These are phyloP conservation scores for Colletotrichum echinochloae DNA, from an alignment of 2,329 filamentous ascomycete genomes.

Conservation along the genomic window DNA sequence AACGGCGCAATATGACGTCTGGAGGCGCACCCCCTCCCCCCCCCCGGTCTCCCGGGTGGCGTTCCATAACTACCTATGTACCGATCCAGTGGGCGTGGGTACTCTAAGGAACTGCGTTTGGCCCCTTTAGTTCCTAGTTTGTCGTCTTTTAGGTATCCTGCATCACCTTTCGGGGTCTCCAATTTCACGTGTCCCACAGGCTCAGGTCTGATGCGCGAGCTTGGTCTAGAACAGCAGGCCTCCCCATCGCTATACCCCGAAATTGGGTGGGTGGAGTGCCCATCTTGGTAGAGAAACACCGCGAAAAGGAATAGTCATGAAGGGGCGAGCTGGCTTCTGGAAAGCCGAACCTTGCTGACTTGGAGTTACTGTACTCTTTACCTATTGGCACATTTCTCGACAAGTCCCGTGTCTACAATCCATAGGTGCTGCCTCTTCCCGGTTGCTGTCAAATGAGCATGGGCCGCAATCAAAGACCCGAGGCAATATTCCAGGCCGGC, in stretches of 20 bases:
- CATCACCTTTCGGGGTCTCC: conserved; percentile 2
- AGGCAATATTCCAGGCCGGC: neutral
- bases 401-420: neutral
- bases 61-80: conserved; percentile 21
- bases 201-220: conserved; percentile 16
- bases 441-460: neutral
- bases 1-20: conserved; percentile 30
- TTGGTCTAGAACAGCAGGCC: conserved; percentile 8
- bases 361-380: neutral
- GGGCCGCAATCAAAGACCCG: neutral
- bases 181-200: conserved; percentile 21
- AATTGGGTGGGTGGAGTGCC: neutral
- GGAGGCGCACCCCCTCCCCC: conserved; percentile 21
- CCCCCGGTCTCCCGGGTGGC: conserved; percentile 35
- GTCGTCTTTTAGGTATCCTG: conserved; percentile 1
- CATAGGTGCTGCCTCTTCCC: neutral
- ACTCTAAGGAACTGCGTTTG: conserved; percentile 17
- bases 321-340: neutral
- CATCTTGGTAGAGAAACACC: neutral
- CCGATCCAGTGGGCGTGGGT: conserved; percentile 30
- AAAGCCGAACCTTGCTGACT: neutral
- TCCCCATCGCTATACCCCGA: neutral
- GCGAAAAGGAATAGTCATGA: neutral
- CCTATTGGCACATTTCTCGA: neutral
- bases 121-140: neutral